A percentile compares a stretch with the other conserved stretches of the same genome.
Conservation (phyloP, 2,329 filamentous ascomycete genomes). For the Escovopsis sp. region DNA sequence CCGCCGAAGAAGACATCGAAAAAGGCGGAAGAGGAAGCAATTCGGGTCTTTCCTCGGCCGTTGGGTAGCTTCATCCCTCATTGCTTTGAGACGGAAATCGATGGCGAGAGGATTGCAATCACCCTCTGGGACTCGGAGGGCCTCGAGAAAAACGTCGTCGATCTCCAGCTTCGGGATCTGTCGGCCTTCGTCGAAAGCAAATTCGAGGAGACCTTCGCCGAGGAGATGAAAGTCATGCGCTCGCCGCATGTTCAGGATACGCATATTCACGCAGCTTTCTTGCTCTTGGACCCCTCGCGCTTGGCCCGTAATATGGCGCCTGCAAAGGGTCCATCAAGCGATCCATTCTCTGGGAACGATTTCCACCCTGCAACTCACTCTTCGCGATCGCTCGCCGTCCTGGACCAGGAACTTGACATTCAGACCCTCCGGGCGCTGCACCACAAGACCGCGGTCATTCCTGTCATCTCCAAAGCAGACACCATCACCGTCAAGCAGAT, state of each 20-base stretch:
- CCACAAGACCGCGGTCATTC: constrained; percentile 89
- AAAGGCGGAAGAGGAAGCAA: constrained; percentile 42
- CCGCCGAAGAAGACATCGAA: constrained; percentile 59
- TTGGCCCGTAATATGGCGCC: constrained; percentile 70
- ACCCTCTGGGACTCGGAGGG: constrained; percentile 96
- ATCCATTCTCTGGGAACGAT: constrained; percentile 22
- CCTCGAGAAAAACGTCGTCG: constrained; percentile 85
- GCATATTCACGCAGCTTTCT: constrained; percentile 90
- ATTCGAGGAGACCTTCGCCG: constrained; percentile 92
- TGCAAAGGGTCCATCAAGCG: constrained; percentile 29
- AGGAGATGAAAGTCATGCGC: constrained; percentile 94
- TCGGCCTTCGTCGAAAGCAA: constrained; percentile 89
- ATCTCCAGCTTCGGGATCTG: constrained; percentile 86
- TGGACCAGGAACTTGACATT: constrained; percentile 82
- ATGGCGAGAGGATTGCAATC: constrained; percentile 77
- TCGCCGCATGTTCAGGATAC: constrained; percentile 89
- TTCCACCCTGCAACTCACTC: constrained; percentile 31
- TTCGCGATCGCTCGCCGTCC: constrained; percentile 42
- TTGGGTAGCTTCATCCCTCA: constrained; percentile 68
- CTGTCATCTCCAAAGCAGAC: constrained; percentile 91
- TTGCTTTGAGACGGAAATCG: constrained; percentile 89
- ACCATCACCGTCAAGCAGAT: constrained; percentile 94
- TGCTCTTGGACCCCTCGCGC: constrained; percentile 75
- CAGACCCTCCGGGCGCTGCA: constrained; percentile 79
- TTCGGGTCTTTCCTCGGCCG: constrained; percentile 35